Evolutionary conservation across 352 stramenopile genomes (phyloP), one percentile per base, ranked within the genome.

Genomic region (Phytophthora palmivora): DNA sequence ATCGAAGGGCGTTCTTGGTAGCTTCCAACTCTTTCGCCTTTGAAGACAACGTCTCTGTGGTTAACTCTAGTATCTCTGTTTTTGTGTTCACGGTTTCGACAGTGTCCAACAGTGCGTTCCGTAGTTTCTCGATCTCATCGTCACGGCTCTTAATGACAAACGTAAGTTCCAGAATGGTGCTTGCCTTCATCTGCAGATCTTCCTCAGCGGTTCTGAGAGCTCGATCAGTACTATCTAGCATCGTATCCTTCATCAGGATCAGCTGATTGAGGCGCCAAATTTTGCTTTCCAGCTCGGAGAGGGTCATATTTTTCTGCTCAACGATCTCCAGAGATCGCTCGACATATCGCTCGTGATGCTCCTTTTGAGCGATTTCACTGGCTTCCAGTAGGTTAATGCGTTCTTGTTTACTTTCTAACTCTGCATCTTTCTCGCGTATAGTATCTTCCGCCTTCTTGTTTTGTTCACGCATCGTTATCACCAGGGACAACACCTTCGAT

Each of bases 61-160:
- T 90, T 21, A 88, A 52, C 14, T 90, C 80, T 6, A 91, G 68
- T 54, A 89, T 87, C 59, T 91, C 82, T 0, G 71, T 85, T 50
- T 88, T 87, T 3, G 72, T 74, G 26, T 79, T 88, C 9, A 79
- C 76, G 1, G 63, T 81, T 55, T 87, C 65, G 34, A 87, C 72
- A 8, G 76, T 78, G 48, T 89, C 75, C 18, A 92, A 50, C 28
- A 90, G 47, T 12, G 76, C 62, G 9, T 63, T 63, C 19, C 74
- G 72, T 15, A 90, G 58, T 44, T 80, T 83, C 22, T 88, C 74
- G 52, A 90, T 72, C 58, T 92, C 83, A 14, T 88, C 80, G 33
- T 92, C 83, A 1, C 80, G 80, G 45, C 80, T 89, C 53, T 90
- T 84, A 53, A 92, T 75, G 28, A 90, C 77, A 55, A 88, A 88